A percentile compares a stretch with the other conserved stretches of the same genome.
Evolutionary conservation across 1,284 basidiomycete species (phyloP).

Genomic region (Boletellus deceptivus): DNA sequence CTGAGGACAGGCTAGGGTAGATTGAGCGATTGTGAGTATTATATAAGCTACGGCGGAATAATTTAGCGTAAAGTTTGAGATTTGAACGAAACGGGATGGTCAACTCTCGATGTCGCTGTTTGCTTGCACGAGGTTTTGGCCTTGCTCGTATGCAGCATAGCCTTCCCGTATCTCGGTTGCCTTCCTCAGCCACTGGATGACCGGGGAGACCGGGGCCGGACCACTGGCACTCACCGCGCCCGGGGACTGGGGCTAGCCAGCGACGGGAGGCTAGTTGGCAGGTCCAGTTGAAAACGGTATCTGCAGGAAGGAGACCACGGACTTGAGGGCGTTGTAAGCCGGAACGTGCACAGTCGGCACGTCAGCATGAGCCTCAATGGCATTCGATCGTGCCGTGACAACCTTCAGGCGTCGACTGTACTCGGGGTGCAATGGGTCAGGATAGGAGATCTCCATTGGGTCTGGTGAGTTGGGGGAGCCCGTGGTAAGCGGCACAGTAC

Average conservation of each 20-base stretch:
- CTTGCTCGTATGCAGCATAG: not conserved
- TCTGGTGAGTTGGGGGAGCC: not conserved
- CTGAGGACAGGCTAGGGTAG: no score
- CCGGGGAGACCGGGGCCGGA: not conserved
- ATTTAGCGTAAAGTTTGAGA: no score
- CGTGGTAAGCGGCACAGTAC: no score
- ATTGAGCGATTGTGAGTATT: no score
- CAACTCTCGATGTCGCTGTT: not conserved
- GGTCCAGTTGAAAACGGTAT: no score
- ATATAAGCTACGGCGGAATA: no score
- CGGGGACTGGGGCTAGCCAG: no score
- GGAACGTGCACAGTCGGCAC: not conserved
- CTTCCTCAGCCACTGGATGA: not conserved
- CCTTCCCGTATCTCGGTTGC: not conserved
- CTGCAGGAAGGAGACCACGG: no score
- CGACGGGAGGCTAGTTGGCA: no score
- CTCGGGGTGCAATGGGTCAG: not conserved
- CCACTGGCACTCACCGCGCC: no score
- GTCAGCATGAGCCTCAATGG: not conserved
- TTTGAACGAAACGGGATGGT: no score
- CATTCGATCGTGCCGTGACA: not conserved
- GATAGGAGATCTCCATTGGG: not conserved
- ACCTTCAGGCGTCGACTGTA: constrained; percentile 2
- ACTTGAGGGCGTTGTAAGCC: not conserved
- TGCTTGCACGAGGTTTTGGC: not conserved